Base-by-base conservation (phyloP, 169 alveolate species). In the Cryptosporidium canis region DNA sequence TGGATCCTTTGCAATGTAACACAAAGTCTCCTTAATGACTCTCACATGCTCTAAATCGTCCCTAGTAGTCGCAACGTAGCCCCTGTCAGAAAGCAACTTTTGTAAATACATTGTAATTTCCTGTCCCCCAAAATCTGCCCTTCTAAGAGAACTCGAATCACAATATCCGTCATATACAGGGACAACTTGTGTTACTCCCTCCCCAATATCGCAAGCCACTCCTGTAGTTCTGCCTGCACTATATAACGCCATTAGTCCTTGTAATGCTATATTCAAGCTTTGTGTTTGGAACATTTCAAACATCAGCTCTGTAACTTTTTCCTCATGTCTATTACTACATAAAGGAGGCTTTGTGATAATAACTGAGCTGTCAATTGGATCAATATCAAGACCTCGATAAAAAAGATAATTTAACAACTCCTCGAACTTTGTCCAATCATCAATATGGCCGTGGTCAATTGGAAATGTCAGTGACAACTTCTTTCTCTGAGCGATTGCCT, bases 141-240 rank as follows among this genome's bases (percentile, higher is more conserved):
- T 93, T 31, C 92, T 82, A 29, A 94, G 83, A 1, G 96, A 90
- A 43, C 91, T 92, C 24, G 94, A 92, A 71, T 94, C 95, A 11
- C 94, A 91, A 82, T 94, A 94, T 8, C 97, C 97, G 83, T 95
- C 97, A 71, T 93, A 93, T 29, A 94, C 94, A 6, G 97, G 97
- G n/a, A 95, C 93, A 37, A 92, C 93, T 77, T 95, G 96, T 14
- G 96, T 91, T 29, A 95, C 94, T 12, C 96, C 96, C 68, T 94
- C 96, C 14, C 97, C 97, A 58, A 94, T 92, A 47, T 95, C 97
- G 35, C 94, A 92, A 33, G 94, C 95, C 47, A 94, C 90, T 39
- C 97, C 97, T 37, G 97, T 92, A 27, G 93, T 93, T 87, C 93
- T 92, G 29, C 97, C 97, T 11, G 95, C 90, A 43, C 96, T 95